Evolutionary conservation across 2,329 filamentous ascomycete genomes (phyloP), one percentile per base, ranked within the genome.

Genomic region (Apiospora hydei): DNA sequence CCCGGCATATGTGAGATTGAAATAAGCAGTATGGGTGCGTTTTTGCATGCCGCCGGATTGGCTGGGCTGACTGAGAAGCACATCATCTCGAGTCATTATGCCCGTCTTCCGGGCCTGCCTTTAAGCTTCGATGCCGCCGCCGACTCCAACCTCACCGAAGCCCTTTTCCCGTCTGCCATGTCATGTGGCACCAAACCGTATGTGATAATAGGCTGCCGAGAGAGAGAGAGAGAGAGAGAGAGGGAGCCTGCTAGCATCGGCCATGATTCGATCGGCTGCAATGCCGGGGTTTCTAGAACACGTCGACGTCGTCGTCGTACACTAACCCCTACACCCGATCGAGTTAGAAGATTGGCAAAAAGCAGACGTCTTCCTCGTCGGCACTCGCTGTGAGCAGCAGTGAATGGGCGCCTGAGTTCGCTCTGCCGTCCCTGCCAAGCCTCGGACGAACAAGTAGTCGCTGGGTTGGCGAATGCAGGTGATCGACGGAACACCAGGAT

Each of bases 401-500:
- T 64, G 57, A 13, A 21, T 64, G 57, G 57, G 57, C 57, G 34
- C 57, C 13, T 13, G 34, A 64, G 34, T 64, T 34, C 47, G n/a
- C 34, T 64, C 21, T 41, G 30, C 57, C 57, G 57, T 64, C 34
- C 57, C 57, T 64, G 57, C 57, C 57, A 64, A 64, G 57, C 57
- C 57, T 64, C 18, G 16, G 57, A 41, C 57, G n/a, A 43, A 43
- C 57, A 8, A 64, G 57, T 41, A 34, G 41, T 64, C 34, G 57
- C 30, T 41, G 57, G 57, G 34, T 64, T 41, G 57, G 24, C 30
- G 57, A 64, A 64, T 64, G 57, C 57, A 41, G 34, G 57, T 41
- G 57, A 64, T 64, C 57, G 57, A 64, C 57, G 57, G 57, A 64
- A 64, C 57, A 41, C 57, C 57, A 64, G 57, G 34, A n/a, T 64